Evolutionary conservation across 2,329 filamentous ascomycete genomes (phyloP).

Genomic region (Fusarium newnesense): DNA sequence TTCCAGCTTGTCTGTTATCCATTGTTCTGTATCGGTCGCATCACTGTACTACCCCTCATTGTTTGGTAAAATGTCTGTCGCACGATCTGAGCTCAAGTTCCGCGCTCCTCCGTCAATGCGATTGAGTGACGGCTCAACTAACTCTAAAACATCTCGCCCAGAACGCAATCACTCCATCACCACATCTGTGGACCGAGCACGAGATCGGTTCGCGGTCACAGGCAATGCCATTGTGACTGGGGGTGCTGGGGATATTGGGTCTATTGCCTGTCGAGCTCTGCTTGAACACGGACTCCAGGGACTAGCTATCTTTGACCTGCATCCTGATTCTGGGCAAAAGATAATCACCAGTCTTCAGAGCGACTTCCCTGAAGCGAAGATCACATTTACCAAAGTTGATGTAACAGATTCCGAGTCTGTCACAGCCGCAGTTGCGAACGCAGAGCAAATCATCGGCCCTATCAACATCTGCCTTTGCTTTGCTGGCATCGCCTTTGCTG

Average conservation of each 20-base stretch:
- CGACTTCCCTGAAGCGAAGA: not conserved
- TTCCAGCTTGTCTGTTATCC: no score
- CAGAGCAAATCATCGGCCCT: not conserved
- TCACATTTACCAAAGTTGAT: slow-evolving; percentile 7
- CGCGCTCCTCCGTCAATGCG: slow-evolving; percentile 15
- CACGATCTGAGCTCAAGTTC: slow-evolving; percentile 13
- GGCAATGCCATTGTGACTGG: slow-evolving; percentile 19
- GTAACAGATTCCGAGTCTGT: slow-evolving; percentile 3
- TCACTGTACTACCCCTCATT: not conserved
- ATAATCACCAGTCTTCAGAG: not conserved
- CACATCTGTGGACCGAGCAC: not conserved
- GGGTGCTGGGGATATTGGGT: slow-evolving; percentile 10
- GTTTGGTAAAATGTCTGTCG: not conserved
- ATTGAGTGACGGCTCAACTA: slow-evolving; percentile 10
- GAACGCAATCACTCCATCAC: fast-evolving
- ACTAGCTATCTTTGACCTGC: slow-evolving; percentile 12
- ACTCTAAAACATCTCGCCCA: not conserved
- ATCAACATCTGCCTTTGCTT: slow-evolving; percentile 17
- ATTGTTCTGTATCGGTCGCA: not conserved
- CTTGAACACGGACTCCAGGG: slow-evolving; percentile 13
- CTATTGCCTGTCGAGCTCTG: not conserved
- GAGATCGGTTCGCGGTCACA: not conserved
- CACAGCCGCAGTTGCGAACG: not conserved
- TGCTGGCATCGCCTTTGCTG: slow-evolving; percentile 45
- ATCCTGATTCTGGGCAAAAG: not conserved